phyloP scores from a whole-genome alignment of 148 eudicot species.

The Suaeda aralocaspica region DNA sequence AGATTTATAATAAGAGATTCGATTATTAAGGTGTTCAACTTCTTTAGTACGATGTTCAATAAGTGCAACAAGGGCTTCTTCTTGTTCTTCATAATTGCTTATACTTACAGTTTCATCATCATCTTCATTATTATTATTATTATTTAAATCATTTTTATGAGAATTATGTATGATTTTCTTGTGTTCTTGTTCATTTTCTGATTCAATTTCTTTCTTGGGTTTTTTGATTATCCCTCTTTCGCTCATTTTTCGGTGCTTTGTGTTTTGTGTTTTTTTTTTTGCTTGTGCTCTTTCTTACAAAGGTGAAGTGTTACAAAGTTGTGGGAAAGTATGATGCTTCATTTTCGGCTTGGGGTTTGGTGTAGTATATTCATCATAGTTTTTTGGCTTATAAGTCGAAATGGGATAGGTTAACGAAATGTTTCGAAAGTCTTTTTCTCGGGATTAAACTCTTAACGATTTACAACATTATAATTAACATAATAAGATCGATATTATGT shows the following conservation, averaged over 20 bases:
- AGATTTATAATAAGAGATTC: slow-evolving; percentile 54
- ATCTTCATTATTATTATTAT: neutral
- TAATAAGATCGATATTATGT: too few relatives aligned
- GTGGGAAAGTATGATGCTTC: neutral
- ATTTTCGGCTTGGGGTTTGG: neutral
- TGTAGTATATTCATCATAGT: neutral
- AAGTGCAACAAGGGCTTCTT: slow-evolving; percentile 69
- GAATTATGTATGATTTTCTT: neutral
- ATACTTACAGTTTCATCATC: slow-evolving; percentile 1
- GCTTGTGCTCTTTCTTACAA: neutral
- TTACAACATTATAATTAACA: too few relatives aligned
- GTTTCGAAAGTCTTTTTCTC: too few relatives aligned
- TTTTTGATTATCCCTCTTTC: slow-evolving; percentile 22
- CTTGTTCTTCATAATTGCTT: slow-evolving; percentile 40
- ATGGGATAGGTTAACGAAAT: too few relatives aligned
- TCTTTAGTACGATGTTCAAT: slow-evolving; percentile 76
- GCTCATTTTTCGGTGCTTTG: slow-evolving; percentile 17
- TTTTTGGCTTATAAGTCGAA: too few relatives aligned
- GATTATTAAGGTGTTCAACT: slow-evolving; percentile 60
- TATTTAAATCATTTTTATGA: neutral
- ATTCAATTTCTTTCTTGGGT: slow-evolving; percentile 22
- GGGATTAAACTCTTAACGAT: too few relatives aligned
- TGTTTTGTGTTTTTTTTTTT: neutral
- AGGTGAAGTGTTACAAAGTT: neutral
- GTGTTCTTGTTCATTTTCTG: neutral